Evolutionary conservation across 83 land plant genomes (phyloP), one percentile per base, ranked within the genome.

Genomic region (Isoetes engelmannii): DNA sequence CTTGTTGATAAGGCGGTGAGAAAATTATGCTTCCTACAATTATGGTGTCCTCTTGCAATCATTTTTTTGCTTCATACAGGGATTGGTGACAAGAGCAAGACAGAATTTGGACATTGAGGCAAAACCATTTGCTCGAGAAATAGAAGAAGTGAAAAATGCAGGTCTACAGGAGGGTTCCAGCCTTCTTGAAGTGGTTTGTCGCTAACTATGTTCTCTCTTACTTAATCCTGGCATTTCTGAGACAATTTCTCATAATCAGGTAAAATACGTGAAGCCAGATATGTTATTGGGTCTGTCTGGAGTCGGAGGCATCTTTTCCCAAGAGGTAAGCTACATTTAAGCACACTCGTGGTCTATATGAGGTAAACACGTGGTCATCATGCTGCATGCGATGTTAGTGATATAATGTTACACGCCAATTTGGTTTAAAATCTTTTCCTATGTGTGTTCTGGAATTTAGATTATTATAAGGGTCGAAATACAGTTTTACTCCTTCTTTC

Each of bases 251-350:
- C 6, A 68, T 68, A 50, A 44, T 58, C 80, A 92, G 98, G 92
- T 92, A 7, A 72, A 80, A 54, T 77, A 82, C 71, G 99, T 94
- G 44, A 90, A 88, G 76, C 99, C 99, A 37, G 99, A 94, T 82
- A 95, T 94, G 5, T 84, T 94, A 62, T 83, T 94, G 66, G 99
- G 99, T 41, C 78, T 94, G 74, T 94, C 99, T 79, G 99, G 93
- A 67, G 92, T 88, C 73, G 99, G 99, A 6, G 93, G 97, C 7
- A 70, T 94, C 54, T 94, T 94, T 67, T 83, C 97, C 6, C 81
- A 80, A 69, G 96, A 94, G 93, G 99, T 90, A 69, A 63, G 67
- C 15, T 5, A 43, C 48, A 4, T 28, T 28, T 28, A 28, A 28
- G 37, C 37, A 28, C 37, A 28, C 37, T 28, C 37, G 37, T 28